Percentiles rank a stretch among this genome's conserved stretches.
These are phyloP conservation scores for Boletus speciosus DNA, from an alignment of 768 basidiomycete genomes.

Conservation along the genomic window DNA sequence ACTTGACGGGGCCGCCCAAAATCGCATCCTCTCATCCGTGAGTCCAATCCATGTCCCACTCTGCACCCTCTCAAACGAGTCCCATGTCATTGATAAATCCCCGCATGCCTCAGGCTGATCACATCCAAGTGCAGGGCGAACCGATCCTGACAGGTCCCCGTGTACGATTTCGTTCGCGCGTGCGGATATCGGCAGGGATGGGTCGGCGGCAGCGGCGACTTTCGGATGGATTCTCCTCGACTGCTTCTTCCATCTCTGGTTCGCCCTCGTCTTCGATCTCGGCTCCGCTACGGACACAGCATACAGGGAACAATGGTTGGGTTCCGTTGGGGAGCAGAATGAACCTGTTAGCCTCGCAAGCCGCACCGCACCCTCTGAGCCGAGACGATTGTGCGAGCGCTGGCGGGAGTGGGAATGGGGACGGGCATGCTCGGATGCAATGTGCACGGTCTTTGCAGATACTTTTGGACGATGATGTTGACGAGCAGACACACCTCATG, in stretches of 20 bases:
- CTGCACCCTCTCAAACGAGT: neutral
- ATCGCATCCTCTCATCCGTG: slow-evolving; percentile 6
- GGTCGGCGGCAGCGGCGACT: slow-evolving; percentile 42
- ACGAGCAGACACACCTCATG: slow-evolving; percentile 42
- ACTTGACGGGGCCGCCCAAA: neutral
- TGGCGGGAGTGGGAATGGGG: neutral
- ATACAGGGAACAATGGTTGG: slow-evolving; percentile 53
- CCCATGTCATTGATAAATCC: neutral
- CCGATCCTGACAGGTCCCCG: slow-evolving; percentile 16
- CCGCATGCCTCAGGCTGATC: neutral
- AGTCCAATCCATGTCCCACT: slow-evolving; percentile 6
- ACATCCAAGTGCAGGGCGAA: slow-evolving; percentile 13
- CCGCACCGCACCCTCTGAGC: neutral
- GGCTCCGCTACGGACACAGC: slow-evolving; percentile 64
- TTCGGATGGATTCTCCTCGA: slow-evolving; percentile 24
- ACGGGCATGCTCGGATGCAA: neutral
- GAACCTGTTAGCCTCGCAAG: slow-evolving; percentile 24
- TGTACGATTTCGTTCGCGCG: slow-evolving; percentile 71
- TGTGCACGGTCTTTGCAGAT: slow-evolving; percentile 4
- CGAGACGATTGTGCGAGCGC: neutral
- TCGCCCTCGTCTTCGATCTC: slow-evolving; percentile 82
- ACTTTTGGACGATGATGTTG: slow-evolving; percentile 12
- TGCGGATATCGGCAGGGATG: slow-evolving; percentile 73
- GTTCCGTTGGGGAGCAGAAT: slow-evolving; percentile 62
- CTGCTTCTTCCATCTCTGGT: slow-evolving; percentile 45